Base-by-base conservation (phyloP, 805 yeast genomes). In the Tetrapisispora namnaoensis region DNA sequence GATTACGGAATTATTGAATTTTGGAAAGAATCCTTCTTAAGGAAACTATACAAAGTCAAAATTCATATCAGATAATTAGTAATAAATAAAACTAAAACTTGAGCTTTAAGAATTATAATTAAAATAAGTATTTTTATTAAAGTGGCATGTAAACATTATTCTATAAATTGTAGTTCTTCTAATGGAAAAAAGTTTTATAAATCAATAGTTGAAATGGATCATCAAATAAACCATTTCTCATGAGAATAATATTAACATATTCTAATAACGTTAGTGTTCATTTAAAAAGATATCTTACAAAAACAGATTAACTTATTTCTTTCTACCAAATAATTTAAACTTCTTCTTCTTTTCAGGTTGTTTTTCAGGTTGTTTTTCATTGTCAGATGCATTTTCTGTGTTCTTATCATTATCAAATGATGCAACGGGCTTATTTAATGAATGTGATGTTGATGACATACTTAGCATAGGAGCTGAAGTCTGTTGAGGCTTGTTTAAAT, bases 291-390 rank as follows among this genome's bases (percentile, higher is more conserved):
- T 13, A 14, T 32, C 4, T 32, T 14, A 32, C 35, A 6, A 4
- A 11, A 32, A 4, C 6, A 7, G n/a, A 13, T 6, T n/a, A n/a
- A 16, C 21, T 36, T 36, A 30, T 17, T 47, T 47, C 37, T 47
- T 47, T n/a, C 38, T 47, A 22, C 50, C 50, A 43, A 47, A 47
- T 16, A 47, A 18, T 38, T 43, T 47, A 27, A 47, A 47, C 28
- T 43, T 47, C 44, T 47, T 47, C 37, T 47, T 47, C 50, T 47
- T 47, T 32, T 47, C 44, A 16, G 28, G 44, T 13, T 8, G 13
- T 28, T 47, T 47, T 32, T 47, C 44, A 16, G 28, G 44, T 13
- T 8, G 13, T 28, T 42, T 42, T 35, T 41, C 42, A 22, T 41
- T 35, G 3, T 24, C 47, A 37, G 47, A 28, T 5, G 21, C 8